Evolutionary conservation across 345 rosid species (phyloP).

Genomic region (Zanthoxylum bungeanum): DNA sequence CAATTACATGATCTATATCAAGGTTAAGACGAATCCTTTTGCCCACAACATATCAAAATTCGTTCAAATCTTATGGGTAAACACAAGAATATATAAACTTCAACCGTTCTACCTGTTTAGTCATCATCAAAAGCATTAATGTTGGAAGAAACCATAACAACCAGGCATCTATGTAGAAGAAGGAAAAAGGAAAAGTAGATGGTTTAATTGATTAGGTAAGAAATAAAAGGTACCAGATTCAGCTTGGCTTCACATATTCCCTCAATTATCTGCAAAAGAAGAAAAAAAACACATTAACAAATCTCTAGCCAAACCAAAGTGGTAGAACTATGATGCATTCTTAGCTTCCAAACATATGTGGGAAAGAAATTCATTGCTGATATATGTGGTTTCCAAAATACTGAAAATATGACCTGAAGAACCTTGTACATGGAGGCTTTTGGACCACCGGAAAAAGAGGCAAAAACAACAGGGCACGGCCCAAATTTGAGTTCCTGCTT

Average conservation of each 20-base stretch:
- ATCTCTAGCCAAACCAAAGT: neutral
- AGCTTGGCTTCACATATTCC: slow-evolving; percentile 49
- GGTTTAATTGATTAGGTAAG: neutral
- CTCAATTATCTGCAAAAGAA: slow-evolving; percentile 62
- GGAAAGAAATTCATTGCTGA: neutral
- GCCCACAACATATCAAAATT: neutral
- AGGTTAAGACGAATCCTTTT: neutral
- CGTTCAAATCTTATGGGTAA: neutral
- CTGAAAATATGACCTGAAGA: slow-evolving; percentile 61
- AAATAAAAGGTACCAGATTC: slow-evolving; percentile 45
- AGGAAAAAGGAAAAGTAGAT: neutral
- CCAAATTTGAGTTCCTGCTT: slow-evolving; percentile 69
- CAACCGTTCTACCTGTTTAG: neutral
- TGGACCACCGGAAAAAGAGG: slow-evolving; percentile 94
- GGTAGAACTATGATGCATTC: neutral
- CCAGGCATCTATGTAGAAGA: neutral
- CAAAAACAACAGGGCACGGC: slow-evolving; percentile 75
- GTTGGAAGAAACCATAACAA: neutral
- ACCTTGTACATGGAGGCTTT: slow-evolving; percentile 90
- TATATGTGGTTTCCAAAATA: neutral
- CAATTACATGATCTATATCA: neutral
- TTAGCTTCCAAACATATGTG: neutral
- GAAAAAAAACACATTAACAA: slow-evolving; percentile 1
- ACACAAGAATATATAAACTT: neutral
- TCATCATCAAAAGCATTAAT: neutral